Evolutionary conservation across 441 rosid genomes (phyloP), one percentile per base, ranked within the genome.

Genomic region (Raphanus hybrid): DNA sequence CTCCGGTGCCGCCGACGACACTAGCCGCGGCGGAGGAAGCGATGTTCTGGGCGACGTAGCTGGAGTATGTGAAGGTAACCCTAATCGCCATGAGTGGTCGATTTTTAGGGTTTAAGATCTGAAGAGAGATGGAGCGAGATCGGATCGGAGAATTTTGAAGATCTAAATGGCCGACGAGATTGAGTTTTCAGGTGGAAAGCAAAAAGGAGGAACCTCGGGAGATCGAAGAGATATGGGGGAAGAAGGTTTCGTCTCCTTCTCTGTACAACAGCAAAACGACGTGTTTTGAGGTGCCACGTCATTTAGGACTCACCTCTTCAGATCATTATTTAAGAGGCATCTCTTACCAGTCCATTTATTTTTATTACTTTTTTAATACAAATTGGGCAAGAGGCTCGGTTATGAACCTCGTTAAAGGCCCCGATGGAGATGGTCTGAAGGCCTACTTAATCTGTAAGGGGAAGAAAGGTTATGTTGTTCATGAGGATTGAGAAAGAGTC

Each of bases 1-100:
- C 74, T 54, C 81, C 71, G 23, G 82, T 71, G 23, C 87, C 86
- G n/a, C 23, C 23, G 23, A 20, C 23, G 23, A 85, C 80, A 26
- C 97, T 89, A 23, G 72, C 59, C n/a, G 86, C 81, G 78, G 91
- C 87, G 64, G 81, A 71, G 74, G 87, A 41, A 66, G 87, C 91
- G 27, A 92, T 54, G 82, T 70, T 92, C 18, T 91, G 86, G 73
- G 91, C 94, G 5, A 89, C 91, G 79, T 89, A 89, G 81, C 87
- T 85, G 63, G 99, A 91, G 87, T 69, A 90, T 39, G 84, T 75
- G 70, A 88, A 54, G 71, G 96, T 91, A 26, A 88, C 89, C 11
- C 96, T 90, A 73, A 94, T 75, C 79, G 98, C 98, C 99, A 94
- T 92, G 1, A 52, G 32, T 29, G 32, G 3, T 29, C 23, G 9